A percentile compares a stretch with the other conserved stretches of the same genome.
Conservation (phyloP, 306 rosid species). For the Astragalus membranaceus region DNA sequence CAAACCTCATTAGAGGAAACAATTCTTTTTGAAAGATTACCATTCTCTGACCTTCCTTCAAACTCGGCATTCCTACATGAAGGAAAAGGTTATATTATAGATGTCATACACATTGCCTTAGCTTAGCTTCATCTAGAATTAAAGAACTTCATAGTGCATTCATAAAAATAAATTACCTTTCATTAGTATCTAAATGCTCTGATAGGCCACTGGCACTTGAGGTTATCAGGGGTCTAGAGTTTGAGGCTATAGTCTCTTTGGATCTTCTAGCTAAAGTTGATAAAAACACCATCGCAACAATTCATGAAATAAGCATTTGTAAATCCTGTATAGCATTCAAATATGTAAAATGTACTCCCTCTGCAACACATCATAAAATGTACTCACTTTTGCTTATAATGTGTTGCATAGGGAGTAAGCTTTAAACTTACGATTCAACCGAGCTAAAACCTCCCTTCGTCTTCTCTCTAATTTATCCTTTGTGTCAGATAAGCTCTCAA, state of each 20-base stretch:
- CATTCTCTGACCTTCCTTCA: slow-evolving; percentile 14
- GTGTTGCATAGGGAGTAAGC: background rate
- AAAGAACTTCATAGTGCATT: background rate
- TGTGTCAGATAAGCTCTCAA: slow-evolving; percentile 62
- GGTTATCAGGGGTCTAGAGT: slow-evolving; percentile 18
- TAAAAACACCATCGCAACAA: background rate
- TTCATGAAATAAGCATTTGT: slow-evolving; percentile 1
- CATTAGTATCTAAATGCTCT: slow-evolving; percentile 24
- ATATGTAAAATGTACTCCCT: background rate
- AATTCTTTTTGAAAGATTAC: slow-evolving; percentile 30
- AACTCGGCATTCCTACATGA: slow-evolving; percentile 35
- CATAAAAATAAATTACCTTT: slow-evolving; percentile 26
- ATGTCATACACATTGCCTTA: background rate
- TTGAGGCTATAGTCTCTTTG: slow-evolving; percentile 35
- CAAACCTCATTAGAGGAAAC: slow-evolving; percentile 75
- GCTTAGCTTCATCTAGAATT: background rate
- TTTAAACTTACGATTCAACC: slow-evolving; percentile 51
- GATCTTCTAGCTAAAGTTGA: slow-evolving; percentile 52
- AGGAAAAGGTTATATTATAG: background rate
- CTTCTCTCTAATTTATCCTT: slow-evolving; percentile 78
- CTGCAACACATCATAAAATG: no score
- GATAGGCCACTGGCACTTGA: slow-evolving; percentile 21
- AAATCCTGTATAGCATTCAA: background rate
- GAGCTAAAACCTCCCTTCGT: slow-evolving; percentile 66
- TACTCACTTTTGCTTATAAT: no score